A percentile compares a stretch with the other conserved stretches of the same genome.
These are phyloP conservation scores for Orobanche coerulescens DNA, from an alignment of 257 asterid species.

Conservation along the genomic window DNA sequence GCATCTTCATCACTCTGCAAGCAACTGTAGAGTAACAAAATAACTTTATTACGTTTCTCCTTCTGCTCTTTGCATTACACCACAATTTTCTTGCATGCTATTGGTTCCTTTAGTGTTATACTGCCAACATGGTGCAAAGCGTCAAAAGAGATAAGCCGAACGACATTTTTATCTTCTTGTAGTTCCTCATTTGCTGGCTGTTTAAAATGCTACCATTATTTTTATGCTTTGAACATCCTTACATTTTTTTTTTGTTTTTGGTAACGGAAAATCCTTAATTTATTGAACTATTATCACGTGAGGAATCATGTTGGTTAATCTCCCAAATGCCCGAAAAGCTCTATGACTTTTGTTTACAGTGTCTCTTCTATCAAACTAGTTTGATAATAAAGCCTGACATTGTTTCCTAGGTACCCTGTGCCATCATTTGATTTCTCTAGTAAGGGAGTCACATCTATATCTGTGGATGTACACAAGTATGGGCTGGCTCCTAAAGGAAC, in stretches of 20 bases:
- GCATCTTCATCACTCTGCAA: neutral
- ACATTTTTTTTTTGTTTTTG: slow-evolving; percentile 8
- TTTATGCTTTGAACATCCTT: neutral
- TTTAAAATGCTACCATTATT: slow-evolving; percentile 2
- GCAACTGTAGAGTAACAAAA: neutral
- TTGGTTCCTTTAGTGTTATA: neutral
- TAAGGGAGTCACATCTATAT: slow-evolving; percentile 87
- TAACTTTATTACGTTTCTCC: neutral
- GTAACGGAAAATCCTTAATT: neutral
- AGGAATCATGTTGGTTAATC: slow-evolving; percentile 8
- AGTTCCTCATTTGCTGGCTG: slow-evolving; percentile 1
- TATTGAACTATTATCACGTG: neutral
- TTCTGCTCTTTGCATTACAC: neutral
- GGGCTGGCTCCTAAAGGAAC: slow-evolving; percentile 99
- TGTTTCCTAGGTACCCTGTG: slow-evolving; percentile 64
- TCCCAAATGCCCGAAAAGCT: neutral
- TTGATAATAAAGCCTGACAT: slow-evolving; percentile 17
- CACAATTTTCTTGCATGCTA: neutral
- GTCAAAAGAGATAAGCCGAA: neutral
- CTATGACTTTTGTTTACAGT: slow-evolving; percentile 6
- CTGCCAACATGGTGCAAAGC: neutral
- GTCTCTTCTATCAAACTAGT: neutral
- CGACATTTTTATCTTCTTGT: too few relatives aligned
- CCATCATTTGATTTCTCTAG: slow-evolving; percentile 93
- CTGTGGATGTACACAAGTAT: slow-evolving; percentile 96